Evolutionary conservation across 1,284 basidiomycete species (phyloP).

Genomic region (Rhodotorula mucilaginosa): DNA sequence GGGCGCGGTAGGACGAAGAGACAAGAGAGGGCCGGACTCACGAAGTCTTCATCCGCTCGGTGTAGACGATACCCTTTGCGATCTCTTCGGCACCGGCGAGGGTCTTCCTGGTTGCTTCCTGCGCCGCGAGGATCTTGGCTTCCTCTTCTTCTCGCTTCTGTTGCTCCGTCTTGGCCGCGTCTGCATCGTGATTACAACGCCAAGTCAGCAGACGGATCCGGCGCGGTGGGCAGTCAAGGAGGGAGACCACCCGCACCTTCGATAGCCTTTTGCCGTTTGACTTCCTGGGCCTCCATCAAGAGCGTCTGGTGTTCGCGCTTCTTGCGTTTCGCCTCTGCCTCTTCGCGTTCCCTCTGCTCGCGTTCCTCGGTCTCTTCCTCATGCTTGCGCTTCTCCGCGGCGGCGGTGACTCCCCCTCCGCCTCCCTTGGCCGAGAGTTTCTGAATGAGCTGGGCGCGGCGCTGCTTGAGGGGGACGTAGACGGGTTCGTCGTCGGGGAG

Average conservation of each 20-base stretch:
- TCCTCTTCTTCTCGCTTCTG: slow-evolving; percentile 86
- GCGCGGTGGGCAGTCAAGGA: background rate
- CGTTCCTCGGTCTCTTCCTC: slow-evolving; percentile 53
- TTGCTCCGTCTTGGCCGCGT: slow-evolving; percentile 76
- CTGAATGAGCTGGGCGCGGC: slow-evolving; percentile 74
- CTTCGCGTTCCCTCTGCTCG: slow-evolving; percentile 52
- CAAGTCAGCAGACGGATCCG: background rate
- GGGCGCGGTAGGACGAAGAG: background rate
- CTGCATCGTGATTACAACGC: slow-evolving; percentile 51
- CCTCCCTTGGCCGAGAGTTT: slow-evolving; percentile 58
- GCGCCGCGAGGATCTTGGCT: slow-evolving; percentile 83
- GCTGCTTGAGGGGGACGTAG: slow-evolving; percentile 84
- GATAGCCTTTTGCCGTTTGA: slow-evolving; percentile 72
- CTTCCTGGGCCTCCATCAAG: slow-evolving; percentile 86
- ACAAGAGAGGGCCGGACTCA: slow-evolving; percentile 50
- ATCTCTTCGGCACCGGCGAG: slow-evolving; percentile 88
- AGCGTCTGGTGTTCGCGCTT: slow-evolving; percentile 74
- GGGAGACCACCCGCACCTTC: slow-evolving; percentile 61
- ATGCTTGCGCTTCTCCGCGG: slow-evolving; percentile 58
- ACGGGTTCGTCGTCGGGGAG: slow-evolving; percentile 21
- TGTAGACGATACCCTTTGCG: slow-evolving; percentile 87
- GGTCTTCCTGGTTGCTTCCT: slow-evolving; percentile 78
- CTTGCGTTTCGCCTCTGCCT: slow-evolving; percentile 66
- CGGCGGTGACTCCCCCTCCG: slow-evolving; percentile 25
- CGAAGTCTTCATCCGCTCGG: slow-evolving; percentile 79